These are phyloP conservation scores for Xylaria flabelliformis DNA, from an alignment of 495 filamentous ascomycete genomes.

Conservation along the genomic window DNA sequence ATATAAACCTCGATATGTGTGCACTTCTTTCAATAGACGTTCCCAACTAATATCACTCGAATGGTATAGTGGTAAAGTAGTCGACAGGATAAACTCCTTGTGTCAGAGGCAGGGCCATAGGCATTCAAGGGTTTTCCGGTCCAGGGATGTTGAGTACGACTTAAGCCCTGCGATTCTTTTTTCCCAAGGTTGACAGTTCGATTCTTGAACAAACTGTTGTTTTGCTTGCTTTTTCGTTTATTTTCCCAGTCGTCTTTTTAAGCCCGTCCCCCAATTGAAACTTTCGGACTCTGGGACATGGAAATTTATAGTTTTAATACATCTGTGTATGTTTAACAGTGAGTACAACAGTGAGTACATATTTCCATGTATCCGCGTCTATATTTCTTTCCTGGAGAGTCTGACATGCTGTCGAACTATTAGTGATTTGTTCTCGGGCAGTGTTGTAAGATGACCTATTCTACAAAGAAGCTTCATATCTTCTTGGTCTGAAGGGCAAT, in stretches of 20 bases:
- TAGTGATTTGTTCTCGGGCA: neutral
- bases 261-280: no score
- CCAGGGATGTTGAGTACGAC: neutral
- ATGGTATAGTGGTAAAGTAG: slow-evolving; percentile 2
- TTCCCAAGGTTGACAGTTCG: neutral
- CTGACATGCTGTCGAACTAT: neutral
- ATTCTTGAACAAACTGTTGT: neutral
- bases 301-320: neutral
- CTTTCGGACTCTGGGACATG: neutral
- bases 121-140: neutral
- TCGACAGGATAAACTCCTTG: neutral
- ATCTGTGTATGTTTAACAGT: neutral
- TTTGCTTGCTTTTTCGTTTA: neutral
- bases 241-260: neutral
- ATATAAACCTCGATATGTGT: neutral
- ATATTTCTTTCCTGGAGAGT: neutral
- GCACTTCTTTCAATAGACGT: neutral
- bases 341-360: neutral
- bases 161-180: neutral
- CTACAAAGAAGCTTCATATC: neutral
- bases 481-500: neutral
- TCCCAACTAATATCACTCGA: neutral
- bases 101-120: neutral
- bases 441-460: neutral
- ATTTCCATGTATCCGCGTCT: neutral